Evolutionary conservation across 1,284 basidiomycete genomes (phyloP).

Genomic region (Papiliotrema laurentii): DNA sequence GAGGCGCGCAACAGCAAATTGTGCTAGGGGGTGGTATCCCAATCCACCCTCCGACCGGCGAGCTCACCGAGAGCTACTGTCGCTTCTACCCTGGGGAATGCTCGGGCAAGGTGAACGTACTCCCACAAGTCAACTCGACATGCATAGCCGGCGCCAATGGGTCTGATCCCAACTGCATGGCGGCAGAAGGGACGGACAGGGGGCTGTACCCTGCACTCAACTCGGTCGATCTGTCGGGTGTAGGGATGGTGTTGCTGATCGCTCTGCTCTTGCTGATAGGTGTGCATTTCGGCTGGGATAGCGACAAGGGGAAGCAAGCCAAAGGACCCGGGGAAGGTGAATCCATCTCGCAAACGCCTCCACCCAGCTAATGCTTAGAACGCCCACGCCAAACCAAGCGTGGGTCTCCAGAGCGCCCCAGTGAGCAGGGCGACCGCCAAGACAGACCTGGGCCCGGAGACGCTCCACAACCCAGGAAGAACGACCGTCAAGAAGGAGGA

Average conservation of each 20-base stretch:
- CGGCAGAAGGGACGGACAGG: neutral
- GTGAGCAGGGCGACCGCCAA: neutral
- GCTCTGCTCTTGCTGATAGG: neutral
- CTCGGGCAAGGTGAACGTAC: neutral
- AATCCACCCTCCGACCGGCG: neutral
- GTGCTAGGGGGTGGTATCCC: neutral
- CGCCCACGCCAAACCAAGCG: too few species aligned
- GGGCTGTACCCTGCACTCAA: neutral
- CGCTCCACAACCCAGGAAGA: neutral
- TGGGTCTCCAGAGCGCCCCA: too few species aligned
- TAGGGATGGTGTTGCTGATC: constrained; percentile 4
- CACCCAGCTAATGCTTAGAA: neutral
- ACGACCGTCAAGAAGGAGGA: neutral
- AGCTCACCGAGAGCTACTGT: constrained; percentile 1
- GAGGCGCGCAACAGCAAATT: constrained; percentile 1
- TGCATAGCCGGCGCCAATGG: neutral
- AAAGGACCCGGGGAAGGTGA: neutral
- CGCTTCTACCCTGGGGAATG: neutral
- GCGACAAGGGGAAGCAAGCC: constrained; percentile 1
- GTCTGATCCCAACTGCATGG: neutral
- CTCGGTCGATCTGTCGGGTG: neutral
- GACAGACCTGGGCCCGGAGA: neutral
- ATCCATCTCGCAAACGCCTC: neutral
- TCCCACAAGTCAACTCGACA: neutral
- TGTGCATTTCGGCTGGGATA: constrained; percentile 2